Conservation (phyloP, 2,329 filamentous ascomycete species). For the Beauveria sp. region DNA sequence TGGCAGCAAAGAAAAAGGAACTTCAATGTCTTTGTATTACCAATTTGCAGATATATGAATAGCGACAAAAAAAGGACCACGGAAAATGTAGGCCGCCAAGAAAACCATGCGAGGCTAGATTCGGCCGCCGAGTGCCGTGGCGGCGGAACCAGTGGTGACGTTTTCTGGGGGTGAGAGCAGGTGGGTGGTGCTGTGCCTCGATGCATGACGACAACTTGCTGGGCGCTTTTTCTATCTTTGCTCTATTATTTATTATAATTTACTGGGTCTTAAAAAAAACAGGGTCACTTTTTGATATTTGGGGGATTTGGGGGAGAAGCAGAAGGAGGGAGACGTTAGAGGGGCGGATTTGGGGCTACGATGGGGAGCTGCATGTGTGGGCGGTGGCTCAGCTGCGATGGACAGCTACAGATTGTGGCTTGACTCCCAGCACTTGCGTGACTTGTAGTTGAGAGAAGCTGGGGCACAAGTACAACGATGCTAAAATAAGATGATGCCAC, state of each 20-base stretch:
- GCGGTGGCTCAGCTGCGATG: constrained; percentile 2
- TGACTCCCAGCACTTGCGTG: neutral
- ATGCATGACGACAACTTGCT: constrained; percentile 8
- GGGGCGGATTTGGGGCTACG: neutral
- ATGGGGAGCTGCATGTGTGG: neutral
- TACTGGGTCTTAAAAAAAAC: neutral
- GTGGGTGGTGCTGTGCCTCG: constrained; percentile 3
- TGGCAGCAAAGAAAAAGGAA: no score
- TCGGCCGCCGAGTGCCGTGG: neutral
- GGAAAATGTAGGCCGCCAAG: neutral
- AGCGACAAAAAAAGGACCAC: neutral
- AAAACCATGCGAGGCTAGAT: neutral
- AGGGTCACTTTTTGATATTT: no score
- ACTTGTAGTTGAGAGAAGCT: no score
- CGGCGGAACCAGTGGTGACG: neutral
- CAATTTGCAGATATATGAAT: neutral
- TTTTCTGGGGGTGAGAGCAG: neutral
- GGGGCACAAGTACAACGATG: neutral
- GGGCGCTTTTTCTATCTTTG: neutral
- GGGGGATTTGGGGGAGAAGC: neutral
- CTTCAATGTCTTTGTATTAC: no score
- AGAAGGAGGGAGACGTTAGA: neutral
- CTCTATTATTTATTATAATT: neutral
- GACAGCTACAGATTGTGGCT: neutral
- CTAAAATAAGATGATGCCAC: no score